Percentiles rank a stretch among this genome's conserved stretches.
Evolutionary conservation across 768 basidiomycete genomes (phyloP).

Genomic region (Mycena maculata): DNA sequence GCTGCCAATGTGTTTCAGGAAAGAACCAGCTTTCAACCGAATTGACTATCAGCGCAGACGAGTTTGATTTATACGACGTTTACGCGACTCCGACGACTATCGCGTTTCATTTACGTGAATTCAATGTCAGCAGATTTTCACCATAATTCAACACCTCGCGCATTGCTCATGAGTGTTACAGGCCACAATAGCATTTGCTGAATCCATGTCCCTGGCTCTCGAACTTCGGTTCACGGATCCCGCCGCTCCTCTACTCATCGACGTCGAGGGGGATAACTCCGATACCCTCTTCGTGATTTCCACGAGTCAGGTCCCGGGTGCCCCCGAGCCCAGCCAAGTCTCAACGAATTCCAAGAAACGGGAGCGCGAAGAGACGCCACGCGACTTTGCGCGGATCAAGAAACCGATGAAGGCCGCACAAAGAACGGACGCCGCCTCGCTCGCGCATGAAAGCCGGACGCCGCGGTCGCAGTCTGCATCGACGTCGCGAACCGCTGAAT

Average conservation of each 20-base stretch:
- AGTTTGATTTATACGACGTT: conserved; percentile 84
- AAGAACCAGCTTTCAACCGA: conserved; percentile 78
- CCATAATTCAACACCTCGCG: background rate
- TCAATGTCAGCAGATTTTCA: conserved; percentile 68
- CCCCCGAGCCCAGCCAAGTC: conserved; percentile 37
- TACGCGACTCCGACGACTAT: conserved; percentile 72
- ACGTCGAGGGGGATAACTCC: conserved; percentile 74
- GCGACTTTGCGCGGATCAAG: conserved; percentile 57
- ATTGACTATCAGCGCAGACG: conserved; percentile 78
- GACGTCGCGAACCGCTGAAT: conserved; percentile 41
- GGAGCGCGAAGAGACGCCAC: conserved; percentile 54
- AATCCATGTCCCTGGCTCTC: conserved; percentile 71
- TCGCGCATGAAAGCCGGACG: conserved; percentile 29
- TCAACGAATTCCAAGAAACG: conserved; percentile 53
- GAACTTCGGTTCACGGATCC: conserved; percentile 84
- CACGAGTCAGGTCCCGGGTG: conserved; percentile 70
- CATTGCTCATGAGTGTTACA: conserved; percentile 42
- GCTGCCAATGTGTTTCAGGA: conserved; percentile 49
- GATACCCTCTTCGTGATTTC: conserved; percentile 83
- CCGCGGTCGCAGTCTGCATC: conserved; percentile 40
- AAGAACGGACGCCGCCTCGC: conserved; percentile 41
- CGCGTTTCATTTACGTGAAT: conserved; percentile 86
- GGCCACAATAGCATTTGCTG: conserved; percentile 86
- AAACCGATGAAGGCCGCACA: conserved; percentile 68
- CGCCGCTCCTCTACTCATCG: conserved; percentile 79